phyloP scores from a whole-genome alignment of 129 eudicot species.

The Logfia minima region DNA sequence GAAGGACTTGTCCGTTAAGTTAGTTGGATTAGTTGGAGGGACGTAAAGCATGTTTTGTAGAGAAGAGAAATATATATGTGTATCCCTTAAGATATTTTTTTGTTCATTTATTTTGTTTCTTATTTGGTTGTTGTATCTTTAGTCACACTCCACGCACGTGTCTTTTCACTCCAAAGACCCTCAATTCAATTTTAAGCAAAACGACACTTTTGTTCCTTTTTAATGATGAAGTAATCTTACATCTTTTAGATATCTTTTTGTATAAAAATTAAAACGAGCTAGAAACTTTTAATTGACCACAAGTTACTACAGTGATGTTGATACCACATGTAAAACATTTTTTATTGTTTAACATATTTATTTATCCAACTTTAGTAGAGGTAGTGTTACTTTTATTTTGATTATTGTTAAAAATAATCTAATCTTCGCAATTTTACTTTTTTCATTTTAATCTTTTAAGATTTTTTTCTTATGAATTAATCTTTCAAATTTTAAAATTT shows the following conservation, averaged over 20 bases:
- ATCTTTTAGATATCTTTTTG: background rate
- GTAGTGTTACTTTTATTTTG: background rate
- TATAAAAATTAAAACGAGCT: background rate
- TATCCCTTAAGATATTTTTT: constrained; percentile 23
- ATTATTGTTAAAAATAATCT: too few relatives aligned
- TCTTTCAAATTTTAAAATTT: too few relatives aligned
- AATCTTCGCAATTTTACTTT: too few relatives aligned
- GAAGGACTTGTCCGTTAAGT: constrained; percentile 19
- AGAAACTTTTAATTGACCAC: background rate
- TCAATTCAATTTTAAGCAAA: constrained; percentile 16
- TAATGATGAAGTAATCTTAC: background rate
- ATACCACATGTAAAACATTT: background rate
- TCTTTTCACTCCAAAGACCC: constrained; percentile 33
- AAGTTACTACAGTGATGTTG: background rate
- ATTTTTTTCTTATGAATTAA: too few relatives aligned
- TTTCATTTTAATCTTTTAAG: too few relatives aligned
- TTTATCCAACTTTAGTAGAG: background rate
- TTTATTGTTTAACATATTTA: background rate
- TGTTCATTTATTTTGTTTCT: background rate
- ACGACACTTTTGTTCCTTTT: constrained; percentile 2
- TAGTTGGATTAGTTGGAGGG: constrained; percentile 29
- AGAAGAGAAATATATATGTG: constrained; percentile 15
- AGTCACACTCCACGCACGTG: constrained; percentile 39
- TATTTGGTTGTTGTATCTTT: constrained; percentile 30
- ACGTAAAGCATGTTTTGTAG: constrained; percentile 31